A percentile compares a stretch with the other conserved stretches of the same genome.
Evolutionary conservation across 352 stramenopile genomes (phyloP).

Genomic region (Phytophthora ohioensis): DNA sequence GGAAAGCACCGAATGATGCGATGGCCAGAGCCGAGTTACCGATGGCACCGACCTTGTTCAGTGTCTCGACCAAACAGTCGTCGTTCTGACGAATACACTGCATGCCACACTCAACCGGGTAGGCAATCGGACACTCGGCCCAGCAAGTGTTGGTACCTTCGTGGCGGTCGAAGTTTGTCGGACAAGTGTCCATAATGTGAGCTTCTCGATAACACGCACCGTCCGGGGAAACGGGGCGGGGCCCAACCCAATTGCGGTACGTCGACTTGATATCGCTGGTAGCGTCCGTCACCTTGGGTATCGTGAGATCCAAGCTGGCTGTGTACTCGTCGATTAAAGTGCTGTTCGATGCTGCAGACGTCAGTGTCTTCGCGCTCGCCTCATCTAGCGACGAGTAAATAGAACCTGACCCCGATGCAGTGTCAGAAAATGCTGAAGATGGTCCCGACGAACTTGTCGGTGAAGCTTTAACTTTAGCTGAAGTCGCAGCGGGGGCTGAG

Average conservation of each 20-base stretch:
- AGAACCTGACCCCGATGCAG: neutral
- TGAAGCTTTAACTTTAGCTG: neutral
- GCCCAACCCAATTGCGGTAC: constrained; percentile 47
- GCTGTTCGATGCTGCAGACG: neutral
- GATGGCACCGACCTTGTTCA: constrained; percentile 40
- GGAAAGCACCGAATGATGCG: constrained; percentile 37
- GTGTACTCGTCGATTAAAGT: constrained; percentile 8
- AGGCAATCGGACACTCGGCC: constrained; percentile 55
- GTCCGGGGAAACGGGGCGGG: constrained; percentile 23
- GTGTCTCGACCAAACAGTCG: constrained; percentile 43
- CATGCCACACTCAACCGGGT: constrained; percentile 61
- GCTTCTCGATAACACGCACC: constrained; percentile 24
- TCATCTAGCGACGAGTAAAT: constrained; percentile 6
- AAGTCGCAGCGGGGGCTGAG: neutral
- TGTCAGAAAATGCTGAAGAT: neutral
- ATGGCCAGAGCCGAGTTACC: constrained; percentile 36
- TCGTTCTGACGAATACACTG: constrained; percentile 62
- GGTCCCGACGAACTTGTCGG: neutral
- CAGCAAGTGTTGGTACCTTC: constrained; percentile 49
- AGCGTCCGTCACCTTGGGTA: constrained; percentile 8
- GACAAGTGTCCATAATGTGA: constrained; percentile 41
- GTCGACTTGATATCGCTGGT: constrained; percentile 23
- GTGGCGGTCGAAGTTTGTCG: constrained; percentile 42
- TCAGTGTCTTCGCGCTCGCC: neutral
- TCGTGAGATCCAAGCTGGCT: neutral